Evolutionary conservation across 2,329 filamentous ascomycete genomes (phyloP), one percentile per base, ranked within the genome.

Genomic region (Helotiales sp.): DNA sequence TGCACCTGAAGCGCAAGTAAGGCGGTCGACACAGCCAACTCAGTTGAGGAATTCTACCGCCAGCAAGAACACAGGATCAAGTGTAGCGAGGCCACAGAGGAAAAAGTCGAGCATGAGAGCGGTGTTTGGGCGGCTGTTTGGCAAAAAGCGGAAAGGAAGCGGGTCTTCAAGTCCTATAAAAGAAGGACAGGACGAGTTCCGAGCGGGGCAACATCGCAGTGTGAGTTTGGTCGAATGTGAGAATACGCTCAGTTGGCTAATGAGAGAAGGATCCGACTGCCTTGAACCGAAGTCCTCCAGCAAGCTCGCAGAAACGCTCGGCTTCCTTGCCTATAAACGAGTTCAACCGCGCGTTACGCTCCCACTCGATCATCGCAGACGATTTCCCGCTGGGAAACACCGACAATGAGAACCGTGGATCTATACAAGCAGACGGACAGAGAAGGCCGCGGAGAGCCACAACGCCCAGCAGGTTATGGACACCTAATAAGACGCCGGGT

Each of bases 271-370:
- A 76, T 62, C 75, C 74, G 30, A 71, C 71, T 48, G 73, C 71
- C 40, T 69, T 74, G 53, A 72, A 62, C 60, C 72, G 67, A 50
- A 63, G 60, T 51, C 52, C 60, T 60, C 52, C 66, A 47, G 58
- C 77, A 77, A 60, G 72, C 76, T 17, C 59, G 22, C 65, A 66
- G 33, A 82, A 85, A 66, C 80, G 83, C 55, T 83, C 84, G 7
- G 76, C 77, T 4, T 86, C 85, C 5, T 66, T 86, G 30, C 84
- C 84, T 8, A 77, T 86, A 51, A 83, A 79, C 46, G 84, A 87
- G 64, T 84, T 80, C 60, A 82, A 85, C 60, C 77, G 81, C 42
- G 84, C 84, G 1, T 68, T 87, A 34, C 77, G 83, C 44, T 87
- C 84, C 12, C 84, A 87, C 67, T 86, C 84, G 1, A 74, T 85